Evolutionary conservation across 2,329 filamentous ascomycete genomes (phyloP), one percentile per base, ranked within the genome.

Genomic region (Aspergillus quadrilineatus): DNA sequence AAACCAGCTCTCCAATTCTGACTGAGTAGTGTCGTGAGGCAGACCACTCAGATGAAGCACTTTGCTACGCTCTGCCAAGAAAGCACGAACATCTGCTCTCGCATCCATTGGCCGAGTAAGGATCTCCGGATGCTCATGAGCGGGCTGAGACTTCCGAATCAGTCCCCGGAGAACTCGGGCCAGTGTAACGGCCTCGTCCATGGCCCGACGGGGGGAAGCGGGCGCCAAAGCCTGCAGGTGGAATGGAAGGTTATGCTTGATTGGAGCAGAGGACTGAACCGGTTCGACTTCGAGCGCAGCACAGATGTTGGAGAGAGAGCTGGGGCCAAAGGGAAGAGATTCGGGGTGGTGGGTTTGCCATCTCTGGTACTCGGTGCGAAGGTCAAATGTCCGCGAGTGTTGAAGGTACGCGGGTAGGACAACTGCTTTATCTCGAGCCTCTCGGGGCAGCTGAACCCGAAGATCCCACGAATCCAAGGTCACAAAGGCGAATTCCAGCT

Each of bases 301-400:
- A 79, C 94, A 99, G 74, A 99, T 99, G 77, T 97, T 97, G 67
- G 92, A 89, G 63, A 99, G 83, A 74, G 94, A 95, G 57, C 91
- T 96, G 49, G 94, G 93, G 15, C 93, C 94, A 71, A 97, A 99
- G 2, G 94, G 93, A 53, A 99, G 84, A 56, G 93, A 97, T 79
- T 99, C 94, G 39, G 94, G 94, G 71, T 99, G 94, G 75, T 97
- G 93, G 69, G 95, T 91, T 77, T 97, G 94, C 92, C 94, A 99
- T 73, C 92, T 86, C 79, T 97, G 92, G 74, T 99, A 99, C 78
- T 99, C 94, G 69, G 92, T 96, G 62, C 94, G 89, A 56, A 99
- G 85, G 73, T 97, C 94, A 73, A 97, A 99, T 56, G 93, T 96
- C 59, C 94, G 88, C 39, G 94, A 97, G 80, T 99, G 94, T 79